Conservation (phyloP, 306 rosid species). For the Lablab purpureus region DNA sequence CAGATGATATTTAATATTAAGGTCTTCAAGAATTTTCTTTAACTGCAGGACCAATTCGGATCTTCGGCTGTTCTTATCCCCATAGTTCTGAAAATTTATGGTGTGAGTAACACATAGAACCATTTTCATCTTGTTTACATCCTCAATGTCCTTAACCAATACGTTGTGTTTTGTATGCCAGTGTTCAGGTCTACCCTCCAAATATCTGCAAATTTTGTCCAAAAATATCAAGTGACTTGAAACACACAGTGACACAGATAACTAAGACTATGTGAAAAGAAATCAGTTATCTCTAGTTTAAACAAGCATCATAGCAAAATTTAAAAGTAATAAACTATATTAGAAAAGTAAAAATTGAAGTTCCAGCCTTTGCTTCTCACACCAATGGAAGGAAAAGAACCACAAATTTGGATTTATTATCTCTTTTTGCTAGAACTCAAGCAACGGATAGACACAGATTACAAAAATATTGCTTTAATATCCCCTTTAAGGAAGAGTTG, state of each 20-base stretch:
- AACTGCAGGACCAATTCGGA: constrained; percentile 80
- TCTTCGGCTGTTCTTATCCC: constrained; percentile 70
- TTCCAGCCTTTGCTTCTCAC: background rate
- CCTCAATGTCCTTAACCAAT: constrained; percentile 69
- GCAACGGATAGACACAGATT: background rate
- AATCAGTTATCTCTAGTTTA: constrained; percentile 12
- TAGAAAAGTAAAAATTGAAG: background rate
- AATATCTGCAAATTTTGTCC: constrained; percentile 58
- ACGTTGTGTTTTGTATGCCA: constrained; percentile 73
- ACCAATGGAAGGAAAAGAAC: constrained; percentile 2
- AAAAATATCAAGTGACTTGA: constrained; percentile 11
- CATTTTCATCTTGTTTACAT: constrained; percentile 77
- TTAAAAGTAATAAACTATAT: background rate
- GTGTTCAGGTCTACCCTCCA: constrained; percentile 79
- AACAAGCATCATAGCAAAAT: background rate
- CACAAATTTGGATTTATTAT: background rate
- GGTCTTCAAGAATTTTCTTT: constrained; percentile 78
- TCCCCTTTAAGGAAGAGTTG: background rate
- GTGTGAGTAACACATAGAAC: constrained; percentile 67
- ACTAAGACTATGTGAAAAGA: background rate
- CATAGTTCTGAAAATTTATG: constrained; percentile 82
- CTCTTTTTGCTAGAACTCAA: background rate
- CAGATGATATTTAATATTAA: constrained; percentile 68
- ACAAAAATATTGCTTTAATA: background rate
- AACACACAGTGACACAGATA: background rate